Evolutionary conservation across 2,329 filamentous ascomycete genomes (phyloP).

Genomic region (Pseudofabraea citricarpa): DNA sequence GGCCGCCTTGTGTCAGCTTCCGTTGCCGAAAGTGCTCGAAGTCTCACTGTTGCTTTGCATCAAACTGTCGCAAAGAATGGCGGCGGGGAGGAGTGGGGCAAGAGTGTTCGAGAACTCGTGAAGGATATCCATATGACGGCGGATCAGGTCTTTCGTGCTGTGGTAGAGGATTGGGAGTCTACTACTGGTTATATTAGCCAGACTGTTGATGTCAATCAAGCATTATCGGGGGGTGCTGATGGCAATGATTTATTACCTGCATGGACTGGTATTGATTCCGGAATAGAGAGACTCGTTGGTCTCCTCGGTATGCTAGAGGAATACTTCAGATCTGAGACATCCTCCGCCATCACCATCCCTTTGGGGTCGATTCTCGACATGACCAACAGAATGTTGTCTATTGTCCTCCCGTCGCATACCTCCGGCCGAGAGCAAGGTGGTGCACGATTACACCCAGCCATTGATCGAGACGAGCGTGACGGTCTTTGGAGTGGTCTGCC

Average conservation of each 20-base stretch:
- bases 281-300: conserved; percentile 62
- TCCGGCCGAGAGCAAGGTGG: conserved; percentile 12
- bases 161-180: conserved; percentile 79
- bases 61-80: conserved; percentile 78
- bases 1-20: conserved; percentile 41
- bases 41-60: conserved; percentile 66
- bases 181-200: conserved; percentile 44
- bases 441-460: conserved; percentile 64
- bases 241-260: conserved; percentile 48
- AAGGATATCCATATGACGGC: conserved; percentile 64
- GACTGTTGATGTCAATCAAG: conserved; percentile 38
- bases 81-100: conserved; percentile 73
- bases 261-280: conserved; percentile 74
- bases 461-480: conserved; percentile 77
- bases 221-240: conserved; percentile 42
- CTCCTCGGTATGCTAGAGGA: conserved; percentile 61
- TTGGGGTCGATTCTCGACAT: conserved; percentile 65
- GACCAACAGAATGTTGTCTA: conserved; percentile 62
- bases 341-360: conserved; percentile 60
- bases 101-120: conserved; percentile 56
- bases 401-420: conserved; percentile 41
- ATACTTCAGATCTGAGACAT: conserved; percentile 60
- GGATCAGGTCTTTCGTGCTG: conserved; percentile 71
- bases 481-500: conserved; percentile 71
- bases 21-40: conserved; percentile 54